Evolutionary conservation across 2,329 filamentous ascomycete species (phyloP).

Genomic region (Colletotrichum sp.): DNA sequence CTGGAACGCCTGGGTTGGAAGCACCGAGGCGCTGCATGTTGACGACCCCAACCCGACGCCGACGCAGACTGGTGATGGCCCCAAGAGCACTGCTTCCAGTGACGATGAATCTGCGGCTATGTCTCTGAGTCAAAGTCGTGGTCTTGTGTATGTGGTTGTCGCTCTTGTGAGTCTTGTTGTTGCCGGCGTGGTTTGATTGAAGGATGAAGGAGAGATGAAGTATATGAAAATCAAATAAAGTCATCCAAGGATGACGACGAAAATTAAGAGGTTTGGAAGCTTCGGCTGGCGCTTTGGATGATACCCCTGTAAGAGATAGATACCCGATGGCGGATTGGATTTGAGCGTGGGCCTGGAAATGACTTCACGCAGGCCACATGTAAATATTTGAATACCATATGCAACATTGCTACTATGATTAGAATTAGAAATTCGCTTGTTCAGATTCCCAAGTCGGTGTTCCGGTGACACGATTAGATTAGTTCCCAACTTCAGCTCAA

Average conservation of each 20-base stretch:
- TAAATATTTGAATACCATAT: no score
- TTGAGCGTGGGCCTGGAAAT: rapidly evolving
- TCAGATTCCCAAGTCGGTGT: no score
- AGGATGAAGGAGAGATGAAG: not conserved
- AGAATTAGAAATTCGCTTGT: no score
- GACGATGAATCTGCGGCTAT: not conserved
- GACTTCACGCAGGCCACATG: no score
- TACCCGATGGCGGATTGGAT: not conserved
- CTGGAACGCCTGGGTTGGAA: slow-evolving; percentile 23
- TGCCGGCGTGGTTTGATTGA: not conserved
- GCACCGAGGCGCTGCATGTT: slow-evolving; percentile 4
- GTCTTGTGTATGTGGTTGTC: not conserved
- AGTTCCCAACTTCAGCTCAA: no score
- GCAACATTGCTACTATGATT: no score
- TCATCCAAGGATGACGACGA: no score
- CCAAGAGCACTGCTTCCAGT: not conserved
- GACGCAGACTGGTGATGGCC: slow-evolving; percentile 7
- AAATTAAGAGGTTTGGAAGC: rapidly evolving
- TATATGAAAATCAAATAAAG: not conserved
- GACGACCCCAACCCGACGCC: slow-evolving; percentile 12
- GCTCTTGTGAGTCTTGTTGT: not conserved
- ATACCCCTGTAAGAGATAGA: not conserved
- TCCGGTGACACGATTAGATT: no score
- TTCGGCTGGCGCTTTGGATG: not conserved
- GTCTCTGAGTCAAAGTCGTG: not conserved